Base-by-base conservation (phyloP, 2,329 filamentous ascomycete genomes). In the Colletotrichum tanaceti region DNA sequence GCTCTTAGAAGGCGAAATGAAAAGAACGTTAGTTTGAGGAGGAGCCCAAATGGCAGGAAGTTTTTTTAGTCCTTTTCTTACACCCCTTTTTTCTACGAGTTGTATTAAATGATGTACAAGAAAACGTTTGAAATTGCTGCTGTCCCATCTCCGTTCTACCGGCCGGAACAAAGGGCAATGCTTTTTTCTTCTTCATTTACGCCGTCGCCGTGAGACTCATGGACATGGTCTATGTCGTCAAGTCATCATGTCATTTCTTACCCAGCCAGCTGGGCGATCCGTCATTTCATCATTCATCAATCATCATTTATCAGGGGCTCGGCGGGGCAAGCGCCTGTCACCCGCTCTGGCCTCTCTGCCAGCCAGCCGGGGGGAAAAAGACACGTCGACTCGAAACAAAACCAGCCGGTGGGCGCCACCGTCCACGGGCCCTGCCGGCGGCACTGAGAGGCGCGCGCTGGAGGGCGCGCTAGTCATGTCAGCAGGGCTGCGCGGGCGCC, bases 81-180 rank as follows among this genome's bases (percentile, higher is more conserved):
- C 14, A 49, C 28, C 22, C 41, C 24, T n/a, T 18, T 43, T 52
- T 41, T 47, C 11, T 49, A 62, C 64, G 63, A 63, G 64, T 59
- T 63, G 64, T 70, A 59, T 60, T 70, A 60, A 68, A 68, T 59
- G 65, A 68, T 68, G 38, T 65, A 65, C 61, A 65, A 68, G 65
- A 62, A 63, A 60, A 44, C 59, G 53, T 64, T 41, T 24, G 46
- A 63, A 68, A 57, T 39, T 41, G 35, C 58, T 6, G 10, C 38
- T 39, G 28, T 44, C 39, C 44, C 20, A 9, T 35, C 1, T 14
- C 22, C 5, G 24, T 50, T 47, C 18, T 41, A n/a, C 16, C 9
- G 32, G 9, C 32, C 38, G 50, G 28, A 53, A 53, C 18, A 38
- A 20, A 53, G 5, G 38, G 28, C 11, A 35, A 5, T 18, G 28